A percentile compares a stretch with the other conserved stretches of the same genome.
Evolutionary conservation across 352 stramenopile species (phyloP).

Genomic region (Salisapilia sapeloensis): DNA sequence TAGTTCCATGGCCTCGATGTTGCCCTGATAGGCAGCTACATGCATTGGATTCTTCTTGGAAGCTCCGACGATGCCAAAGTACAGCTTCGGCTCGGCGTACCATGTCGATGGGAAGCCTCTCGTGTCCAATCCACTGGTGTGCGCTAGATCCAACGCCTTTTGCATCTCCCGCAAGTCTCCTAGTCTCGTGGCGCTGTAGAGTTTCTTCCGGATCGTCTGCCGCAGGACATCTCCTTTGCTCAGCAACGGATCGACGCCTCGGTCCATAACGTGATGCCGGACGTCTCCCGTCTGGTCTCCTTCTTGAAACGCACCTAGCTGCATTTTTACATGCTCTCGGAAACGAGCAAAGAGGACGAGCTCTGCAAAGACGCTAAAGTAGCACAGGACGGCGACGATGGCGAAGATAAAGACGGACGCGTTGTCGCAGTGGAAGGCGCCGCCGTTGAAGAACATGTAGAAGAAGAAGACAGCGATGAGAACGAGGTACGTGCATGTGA

Average conservation of each 20-base stretch:
- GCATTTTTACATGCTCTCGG: slow-evolving; percentile 74
- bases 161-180: slow-evolving; percentile 47
- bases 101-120: slow-evolving; percentile 38
- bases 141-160: slow-evolving; percentile 32
- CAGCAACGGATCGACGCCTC: slow-evolving; percentile 31
- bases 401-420: slow-evolving; percentile 35
- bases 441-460: slow-evolving; percentile 74
- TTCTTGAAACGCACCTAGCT: slow-evolving; percentile 63
- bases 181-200: slow-evolving; percentile 57
- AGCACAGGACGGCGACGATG: slow-evolving; percentile 29
- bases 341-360: slow-evolving; percentile 57
- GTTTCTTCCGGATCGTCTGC: slow-evolving; percentile 31
- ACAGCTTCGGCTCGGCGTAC: slow-evolving; percentile 27
- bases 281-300: slow-evolving; percentile 60
- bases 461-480: slow-evolving; percentile 50
- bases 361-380: slow-evolving; percentile 38
- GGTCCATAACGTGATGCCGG: slow-evolving; percentile 40
- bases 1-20: slow-evolving; percentile 45
- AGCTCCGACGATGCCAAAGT: slow-evolving; percentile 33
- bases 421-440: slow-evolving; percentile 31
- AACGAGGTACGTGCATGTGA: slow-evolving; percentile 31
- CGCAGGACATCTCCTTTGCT: slow-evolving; percentile 33
- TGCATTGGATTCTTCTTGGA: slow-evolving; percentile 72
- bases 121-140: slow-evolving; percentile 15
- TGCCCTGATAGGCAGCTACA: slow-evolving; percentile 53